phyloP scores from a whole-genome alignment of 2,329 filamentous ascomycete genomes.

The Pseudogymnoascus sp. region DNA sequence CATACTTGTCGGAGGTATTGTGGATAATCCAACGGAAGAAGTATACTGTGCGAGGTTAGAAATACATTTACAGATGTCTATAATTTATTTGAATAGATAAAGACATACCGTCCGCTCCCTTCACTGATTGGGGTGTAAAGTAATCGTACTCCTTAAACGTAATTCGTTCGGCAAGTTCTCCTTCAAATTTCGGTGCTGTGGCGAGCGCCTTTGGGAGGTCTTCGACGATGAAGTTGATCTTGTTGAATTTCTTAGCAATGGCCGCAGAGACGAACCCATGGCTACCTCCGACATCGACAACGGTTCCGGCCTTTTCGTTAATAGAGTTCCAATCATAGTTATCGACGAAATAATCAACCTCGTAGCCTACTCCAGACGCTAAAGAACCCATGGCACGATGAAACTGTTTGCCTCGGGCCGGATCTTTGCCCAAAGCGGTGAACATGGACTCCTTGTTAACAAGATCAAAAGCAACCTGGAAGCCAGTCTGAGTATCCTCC shows the following conservation, averaged over 20 bases:
- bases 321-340: constrained; percentile 46
- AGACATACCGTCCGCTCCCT: constrained; percentile 38
- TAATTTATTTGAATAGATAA: not conserved
- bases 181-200: constrained; percentile 38
- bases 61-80: not conserved
- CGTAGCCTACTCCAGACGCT: constrained; percentile 48
- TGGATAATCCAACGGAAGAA: constrained; percentile 41
- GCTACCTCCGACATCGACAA: constrained; percentile 53
- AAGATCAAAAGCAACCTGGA: constrained; percentile 43
- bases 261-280: constrained; percentile 50
- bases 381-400: constrained; percentile 47
- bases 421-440: constrained; percentile 42
- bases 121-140: constrained; percentile 36
- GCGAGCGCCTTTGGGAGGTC: constrained; percentile 41
- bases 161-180: constrained; percentile 22
- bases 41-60: constrained; percentile 27
- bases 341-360: constrained; percentile 43
- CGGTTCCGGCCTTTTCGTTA: constrained; percentile 36
- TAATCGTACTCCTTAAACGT: constrained; percentile 34
- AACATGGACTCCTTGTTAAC: constrained; percentile 46
- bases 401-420: constrained; percentile 42
- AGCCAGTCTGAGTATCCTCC: constrained; percentile 41
- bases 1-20: constrained; percentile 37
- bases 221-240: constrained; percentile 48
- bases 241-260: constrained; percentile 42